Percentiles rank a stretch among this genome's conserved stretches.
Conservation (phyloP, 164 flowering plant genomes). For the Vitis rotundifolia region DNA sequence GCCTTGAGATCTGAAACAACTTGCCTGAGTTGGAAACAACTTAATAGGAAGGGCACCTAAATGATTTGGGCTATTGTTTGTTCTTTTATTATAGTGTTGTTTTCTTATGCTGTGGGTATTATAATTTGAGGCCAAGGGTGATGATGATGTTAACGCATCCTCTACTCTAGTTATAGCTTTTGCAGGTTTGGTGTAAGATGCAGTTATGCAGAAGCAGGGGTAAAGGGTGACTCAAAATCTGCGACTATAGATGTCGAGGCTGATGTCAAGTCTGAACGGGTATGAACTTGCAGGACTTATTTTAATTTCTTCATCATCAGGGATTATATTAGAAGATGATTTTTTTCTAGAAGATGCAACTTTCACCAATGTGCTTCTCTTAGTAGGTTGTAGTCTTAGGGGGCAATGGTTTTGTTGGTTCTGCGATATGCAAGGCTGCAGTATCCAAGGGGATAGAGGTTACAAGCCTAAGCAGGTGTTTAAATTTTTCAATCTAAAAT, state of each 20-base stretch:
- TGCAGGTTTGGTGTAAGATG: conserved; percentile 46
- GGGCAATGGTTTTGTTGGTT: conserved; percentile 97
- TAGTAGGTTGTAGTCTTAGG: conserved; percentile 90
- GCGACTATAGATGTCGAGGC: conserved; percentile 81
- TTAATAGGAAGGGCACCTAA: neutral
- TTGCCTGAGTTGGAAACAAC: neutral
- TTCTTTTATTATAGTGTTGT: neutral
- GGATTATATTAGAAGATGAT: conserved; percentile 5
- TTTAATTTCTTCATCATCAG: conserved; percentile 1
- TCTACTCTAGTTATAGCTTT: conserved; percentile 18
- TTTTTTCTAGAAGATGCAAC: conserved; percentile 1
- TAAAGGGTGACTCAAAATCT: conserved; percentile 40
- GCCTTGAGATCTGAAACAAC: neutral
- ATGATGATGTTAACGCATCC: neutral
- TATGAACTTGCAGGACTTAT: conserved; percentile 16
- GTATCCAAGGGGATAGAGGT: conserved; percentile 88
- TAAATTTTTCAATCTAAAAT: conserved; percentile 1
- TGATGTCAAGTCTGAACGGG: conserved; percentile 79
- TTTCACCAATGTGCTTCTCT: conserved; percentile 16
- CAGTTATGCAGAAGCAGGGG: conserved; percentile 58
- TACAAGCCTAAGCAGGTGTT: conserved; percentile 87
- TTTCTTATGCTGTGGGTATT: neutral
- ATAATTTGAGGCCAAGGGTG: neutral
- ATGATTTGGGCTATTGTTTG: neutral
- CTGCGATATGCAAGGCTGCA: conserved; percentile 97